Conservation (phyloP, 2,329 filamentous ascomycete genomes). For the Claviceps pazoutovae region DNA sequence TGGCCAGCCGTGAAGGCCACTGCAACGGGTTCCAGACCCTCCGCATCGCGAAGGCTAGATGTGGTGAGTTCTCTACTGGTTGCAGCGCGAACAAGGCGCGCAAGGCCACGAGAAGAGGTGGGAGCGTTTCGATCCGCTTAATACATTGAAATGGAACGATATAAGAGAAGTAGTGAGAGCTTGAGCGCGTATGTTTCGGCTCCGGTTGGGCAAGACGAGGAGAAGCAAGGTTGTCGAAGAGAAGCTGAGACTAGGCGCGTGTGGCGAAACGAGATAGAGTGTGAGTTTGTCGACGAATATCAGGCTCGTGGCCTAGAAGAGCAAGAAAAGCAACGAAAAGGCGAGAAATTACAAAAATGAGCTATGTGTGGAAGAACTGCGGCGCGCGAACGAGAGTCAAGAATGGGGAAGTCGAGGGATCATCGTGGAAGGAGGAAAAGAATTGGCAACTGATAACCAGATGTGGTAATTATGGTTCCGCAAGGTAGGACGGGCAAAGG, state of each 20-base stretch:
- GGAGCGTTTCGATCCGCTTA: not conserved
- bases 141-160: not conserved
- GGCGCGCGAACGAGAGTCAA: not conserved
- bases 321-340: not conserved
- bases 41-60: constrained; percentile 3
- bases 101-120: not conserved
- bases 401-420: not conserved
- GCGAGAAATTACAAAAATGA: not conserved
- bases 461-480: not conserved
- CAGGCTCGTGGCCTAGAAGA: not conserved
- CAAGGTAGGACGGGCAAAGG: no score
- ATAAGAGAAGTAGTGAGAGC: not conserved
- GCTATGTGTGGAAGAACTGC: not conserved
- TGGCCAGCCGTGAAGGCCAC: constrained; percentile 15
- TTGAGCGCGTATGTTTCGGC: not conserved
- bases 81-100: not conserved
- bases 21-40: constrained; percentile 2
- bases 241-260: not conserved
- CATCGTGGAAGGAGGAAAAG: not conserved
- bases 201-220: not conserved
- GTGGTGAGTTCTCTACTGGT: not conserved
- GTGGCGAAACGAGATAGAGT: not conserved
- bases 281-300: not conserved
- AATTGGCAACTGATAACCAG: not conserved
- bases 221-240: not conserved